phyloP scores from a whole-genome alignment of 805 yeast species.

The Kuraishia floccosa region DNA sequence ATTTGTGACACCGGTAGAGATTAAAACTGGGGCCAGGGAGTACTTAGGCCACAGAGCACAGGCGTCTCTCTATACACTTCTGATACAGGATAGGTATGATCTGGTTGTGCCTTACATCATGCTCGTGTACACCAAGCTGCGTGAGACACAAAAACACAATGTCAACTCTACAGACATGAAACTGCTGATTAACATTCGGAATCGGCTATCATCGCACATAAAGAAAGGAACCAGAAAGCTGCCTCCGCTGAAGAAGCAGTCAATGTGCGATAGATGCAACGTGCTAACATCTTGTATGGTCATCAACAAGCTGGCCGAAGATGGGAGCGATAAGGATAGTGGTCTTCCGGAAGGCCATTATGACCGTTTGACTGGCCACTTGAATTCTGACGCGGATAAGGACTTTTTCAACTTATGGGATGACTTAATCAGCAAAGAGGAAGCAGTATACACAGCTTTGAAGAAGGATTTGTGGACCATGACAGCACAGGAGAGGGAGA shows the following conservation, averaged over 20 bases:
- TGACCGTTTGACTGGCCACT: conserved; percentile 36
- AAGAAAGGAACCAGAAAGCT: conserved; percentile 35
- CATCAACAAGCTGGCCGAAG: conserved; percentile 44
- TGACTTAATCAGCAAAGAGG: conserved; percentile 61
- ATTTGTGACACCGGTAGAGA: conserved; percentile 69
- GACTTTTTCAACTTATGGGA: conserved; percentile 70
- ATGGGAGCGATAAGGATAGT: conserved; percentile 41
- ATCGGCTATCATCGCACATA: conserved; percentile 49
- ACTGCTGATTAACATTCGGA: conserved; percentile 61
- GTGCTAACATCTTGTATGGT: conserved; percentile 53
- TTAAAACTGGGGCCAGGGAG: conserved; percentile 70
- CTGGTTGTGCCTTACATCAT: conserved; percentile 53
- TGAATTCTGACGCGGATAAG: conserved; percentile 28
- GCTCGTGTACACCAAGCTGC: conserved; percentile 61
- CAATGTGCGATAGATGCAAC: conserved; percentile 53
- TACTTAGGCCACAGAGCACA: conserved; percentile 74
- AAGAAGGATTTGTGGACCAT: conserved; percentile 63
- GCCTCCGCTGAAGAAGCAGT: conserved; percentile 41
- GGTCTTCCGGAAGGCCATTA: conserved; percentile 40
- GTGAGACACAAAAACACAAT: conserved; percentile 37
- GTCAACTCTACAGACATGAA: conserved; percentile 46
- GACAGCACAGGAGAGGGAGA: conserved; percentile 48
- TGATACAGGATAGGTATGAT: conserved; percentile 72
- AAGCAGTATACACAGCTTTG: conserved; percentile 35
- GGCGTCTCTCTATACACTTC: conserved; percentile 66